Conservation (phyloP, 345 rosid genomes). For the sweet orange (Citrus sinensis) region DVS_A1.0 CM039165.1:34861001-34861500, state of each 20-base stretch:
- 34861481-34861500: slow-evolving; percentile 16
- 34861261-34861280: slow-evolving; percentile 51
- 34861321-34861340: slow-evolving; percentile 8
- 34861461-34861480: slow-evolving; percentile 14
- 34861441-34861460: slow-evolving; percentile 16
- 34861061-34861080: slow-evolving; percentile 31
- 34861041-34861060: slow-evolving; percentile 17
- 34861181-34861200: slow-evolving; percentile 55
- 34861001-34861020: slow-evolving; percentile 26
- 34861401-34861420: slow-evolving; percentile 13
- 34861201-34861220: slow-evolving; percentile 20
- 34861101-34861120: slow-evolving; percentile 39
- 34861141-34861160: slow-evolving; percentile 13
- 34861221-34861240: slow-evolving; percentile 26
- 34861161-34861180: slow-evolving; percentile 73
- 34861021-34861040: slow-evolving; percentile 20
- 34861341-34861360: slow-evolving; percentile 25
- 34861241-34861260: slow-evolving; percentile 37
- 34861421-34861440: slow-evolving; percentile 11
- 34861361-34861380: slow-evolving; percentile 22
- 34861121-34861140: slow-evolving; percentile 20
- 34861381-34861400: neutral
- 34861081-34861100: slow-evolving; percentile 27
- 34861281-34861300: slow-evolving; percentile 43
- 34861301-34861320: slow-evolving; percentile 36